Conservation (phyloP, 208 protist species). For the Trichomonas tenax region DNA sequence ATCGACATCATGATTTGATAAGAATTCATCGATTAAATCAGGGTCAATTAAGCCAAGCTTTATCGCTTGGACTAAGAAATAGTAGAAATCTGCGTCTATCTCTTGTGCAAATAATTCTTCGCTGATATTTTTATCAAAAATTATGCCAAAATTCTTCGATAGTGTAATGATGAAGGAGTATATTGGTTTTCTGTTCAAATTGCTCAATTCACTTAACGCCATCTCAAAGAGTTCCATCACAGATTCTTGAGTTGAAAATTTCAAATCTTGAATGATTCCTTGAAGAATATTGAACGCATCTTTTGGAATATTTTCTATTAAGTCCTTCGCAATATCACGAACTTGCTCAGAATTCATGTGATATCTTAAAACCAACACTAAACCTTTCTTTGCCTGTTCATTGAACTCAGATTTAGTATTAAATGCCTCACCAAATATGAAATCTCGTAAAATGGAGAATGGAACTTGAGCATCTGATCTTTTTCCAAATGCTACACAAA, state of each 20-base stretch:
- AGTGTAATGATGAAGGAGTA: background rate
- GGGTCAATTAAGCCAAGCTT: background rate
- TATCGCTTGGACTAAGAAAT: background rate
- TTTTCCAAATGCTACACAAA: background rate
- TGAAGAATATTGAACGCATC: background rate
- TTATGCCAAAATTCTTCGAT: background rate
- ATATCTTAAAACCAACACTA: background rate
- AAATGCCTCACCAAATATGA: background rate
- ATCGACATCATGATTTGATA: background rate
- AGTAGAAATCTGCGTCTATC: background rate
- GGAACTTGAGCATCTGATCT: background rate
- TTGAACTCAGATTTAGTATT: background rate
- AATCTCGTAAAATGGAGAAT: background rate
- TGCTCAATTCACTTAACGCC: background rate
- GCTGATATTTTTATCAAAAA: background rate
- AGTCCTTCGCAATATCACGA: background rate
- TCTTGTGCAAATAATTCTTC: background rate
- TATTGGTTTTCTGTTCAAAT: background rate
- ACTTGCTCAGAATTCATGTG: background rate
- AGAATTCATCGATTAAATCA: background rate
- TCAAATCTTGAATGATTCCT: background rate
- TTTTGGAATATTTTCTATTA: background rate
- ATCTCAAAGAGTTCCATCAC: background rate
- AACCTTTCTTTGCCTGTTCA: background rate
- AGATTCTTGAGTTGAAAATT: background rate